Evolutionary conservation across 1,284 basidiomycete species (phyloP).

Genomic region (Moniliella sp.): DNA sequence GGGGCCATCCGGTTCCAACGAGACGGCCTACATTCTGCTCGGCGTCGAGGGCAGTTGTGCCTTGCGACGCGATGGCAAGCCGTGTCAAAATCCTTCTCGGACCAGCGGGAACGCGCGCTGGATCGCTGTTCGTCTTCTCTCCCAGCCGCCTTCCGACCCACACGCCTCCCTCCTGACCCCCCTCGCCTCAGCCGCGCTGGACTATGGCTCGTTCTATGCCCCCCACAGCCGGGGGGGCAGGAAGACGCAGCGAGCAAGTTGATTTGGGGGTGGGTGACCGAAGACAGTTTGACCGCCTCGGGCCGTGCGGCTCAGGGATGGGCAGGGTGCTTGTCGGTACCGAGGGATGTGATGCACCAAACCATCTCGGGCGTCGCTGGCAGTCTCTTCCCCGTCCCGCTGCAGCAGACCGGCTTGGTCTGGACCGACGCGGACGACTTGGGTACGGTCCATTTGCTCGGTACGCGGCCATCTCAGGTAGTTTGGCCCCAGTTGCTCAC

Average conservation of each 20-base stretch:
- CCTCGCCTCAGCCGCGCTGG: no score
- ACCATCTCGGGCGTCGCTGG: background rate
- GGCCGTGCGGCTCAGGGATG: constrained; percentile 15
- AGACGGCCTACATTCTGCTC: constrained; percentile 9
- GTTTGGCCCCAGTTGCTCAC: no score
- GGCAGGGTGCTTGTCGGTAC: constrained; percentile 12
- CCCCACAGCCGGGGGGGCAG: constrained; percentile 12
- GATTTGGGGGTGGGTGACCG: constrained; percentile 18
- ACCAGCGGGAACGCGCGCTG: no score
- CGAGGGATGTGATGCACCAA: constrained; percentile 11
- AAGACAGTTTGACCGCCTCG: constrained; percentile 11
- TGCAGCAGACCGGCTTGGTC: background rate
- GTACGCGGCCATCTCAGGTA: constrained; percentile 8
- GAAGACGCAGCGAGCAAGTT: no score
- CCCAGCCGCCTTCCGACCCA: no score
- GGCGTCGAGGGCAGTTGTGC: constrained; percentile 16
- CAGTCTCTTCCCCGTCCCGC: background rate
- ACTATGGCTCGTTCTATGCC: constrained; percentile 17
- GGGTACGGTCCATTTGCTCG: constrained; percentile 3
- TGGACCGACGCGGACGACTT: background rate
- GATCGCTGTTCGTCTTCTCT: no score
- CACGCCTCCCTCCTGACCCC: no score
- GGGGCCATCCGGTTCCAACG: background rate
- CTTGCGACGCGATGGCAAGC: no score
- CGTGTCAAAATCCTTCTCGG: no score